Base-by-base conservation (phyloP, 2,329 filamentous ascomycete species). In the Amauroascus verrucosus region DNA sequence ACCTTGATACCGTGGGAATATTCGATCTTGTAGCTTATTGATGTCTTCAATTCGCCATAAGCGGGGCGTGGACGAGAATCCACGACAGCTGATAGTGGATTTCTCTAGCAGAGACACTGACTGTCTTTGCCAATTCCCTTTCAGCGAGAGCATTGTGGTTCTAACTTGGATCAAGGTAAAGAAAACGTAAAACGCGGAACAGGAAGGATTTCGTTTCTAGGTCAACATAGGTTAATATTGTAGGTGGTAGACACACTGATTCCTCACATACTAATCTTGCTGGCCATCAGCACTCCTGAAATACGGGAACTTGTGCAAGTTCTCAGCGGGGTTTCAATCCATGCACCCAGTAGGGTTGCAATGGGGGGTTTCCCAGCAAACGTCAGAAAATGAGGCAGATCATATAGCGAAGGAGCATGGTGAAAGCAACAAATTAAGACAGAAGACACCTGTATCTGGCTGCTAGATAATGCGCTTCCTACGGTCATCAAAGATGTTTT, bases 1-100 rank as follows among this genome's bases (percentile, higher is more conserved):
- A 71, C 83, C 78, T 69, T 80, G 76, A 67, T 85, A 86, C 59
- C 72, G 75, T 8, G 84, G 83, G n/a, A 78, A 68, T 41, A 83
- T 73, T 51, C 83, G 77, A 54, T 65, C 63, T 6, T 72, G 66
- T 38, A 78, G 65, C 41, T 65, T 67, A 46, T 65, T 64, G 33
- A 78, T 63, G 57, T 73, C 68, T 57, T 70, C 67, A 41, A 78
- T 70, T 59, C 76, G 71, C 48, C 60, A 61, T 59, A 67, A 63
- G 32, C 54, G 54, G n/a, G 64, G 54, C 11, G 72, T 71, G n/a
- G 62, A 62, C 5, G 70, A 73, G 55, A 77, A 77, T 57, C 59
- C 60, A 60, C 73, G 70, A 51, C 22, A 22, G 14, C 16, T 38
- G 24, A 24, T 8, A 1, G 35, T 6, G 37, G 13, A 22, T 18